These are phyloP conservation scores for Phytophthora syringae DNA, from an alignment of 352 stramenopile genomes.

Conservation along the genomic window DNA sequence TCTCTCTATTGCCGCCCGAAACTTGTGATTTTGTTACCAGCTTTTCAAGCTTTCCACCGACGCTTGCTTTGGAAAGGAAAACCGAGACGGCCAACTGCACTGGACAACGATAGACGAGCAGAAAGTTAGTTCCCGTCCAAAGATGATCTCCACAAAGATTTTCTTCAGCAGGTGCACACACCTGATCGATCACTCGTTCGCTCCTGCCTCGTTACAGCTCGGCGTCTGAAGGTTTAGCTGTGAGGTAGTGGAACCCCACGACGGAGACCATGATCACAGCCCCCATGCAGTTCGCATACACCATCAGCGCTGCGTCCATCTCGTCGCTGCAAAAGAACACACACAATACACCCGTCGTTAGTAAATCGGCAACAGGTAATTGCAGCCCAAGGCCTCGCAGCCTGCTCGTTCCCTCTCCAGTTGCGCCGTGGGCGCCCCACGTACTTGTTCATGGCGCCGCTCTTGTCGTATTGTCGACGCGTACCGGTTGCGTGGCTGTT, in stretches of 20 bases:
- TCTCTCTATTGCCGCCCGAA: background rate
- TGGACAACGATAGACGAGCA: background rate
- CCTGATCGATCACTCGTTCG: constrained; percentile 5
- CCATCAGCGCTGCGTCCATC: constrained; percentile 89
- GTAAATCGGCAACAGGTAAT: too few relatives aligned
- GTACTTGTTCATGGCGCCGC: constrained; percentile 55
- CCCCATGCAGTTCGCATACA: constrained; percentile 89
- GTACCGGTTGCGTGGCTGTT: too few relatives aligned
- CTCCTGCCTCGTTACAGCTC: constrained; percentile 60
- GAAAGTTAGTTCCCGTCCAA: constrained; percentile 5
- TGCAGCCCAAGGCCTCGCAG: background rate
- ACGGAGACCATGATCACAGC: constrained; percentile 90
- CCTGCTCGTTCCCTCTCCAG: background rate
- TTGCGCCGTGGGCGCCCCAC: constrained; percentile 6
- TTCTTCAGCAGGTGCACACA: background rate
- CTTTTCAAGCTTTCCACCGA: background rate
- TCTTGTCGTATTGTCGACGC: constrained; percentile 26
- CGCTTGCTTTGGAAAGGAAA: background rate
- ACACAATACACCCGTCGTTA: too few relatives aligned
- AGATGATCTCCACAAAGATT: background rate
- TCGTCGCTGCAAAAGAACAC: constrained; percentile 61
- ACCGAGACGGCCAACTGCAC: background rate
- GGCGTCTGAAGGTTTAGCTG: constrained; percentile 78
- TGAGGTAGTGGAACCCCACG: constrained; percentile 91
- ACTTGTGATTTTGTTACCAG: background rate